phyloP scores from a whole-genome alignment of 768 basidiomycete species.

The Nevesoporus exiguus region DNA sequence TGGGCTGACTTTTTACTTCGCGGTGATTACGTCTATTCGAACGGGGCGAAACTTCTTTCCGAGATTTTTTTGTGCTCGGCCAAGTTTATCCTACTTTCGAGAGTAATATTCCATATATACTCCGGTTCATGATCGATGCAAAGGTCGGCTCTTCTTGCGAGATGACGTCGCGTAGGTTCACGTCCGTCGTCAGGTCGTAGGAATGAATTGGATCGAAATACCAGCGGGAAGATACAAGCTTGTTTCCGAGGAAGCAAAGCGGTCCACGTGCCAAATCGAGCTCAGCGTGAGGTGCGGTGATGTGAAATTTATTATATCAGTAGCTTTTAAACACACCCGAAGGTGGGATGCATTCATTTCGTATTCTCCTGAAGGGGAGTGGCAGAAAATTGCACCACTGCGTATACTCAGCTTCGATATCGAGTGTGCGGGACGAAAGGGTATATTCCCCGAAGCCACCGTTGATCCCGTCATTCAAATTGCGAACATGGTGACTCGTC shows the following conservation, averaged over 20 bases:
- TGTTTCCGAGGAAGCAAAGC: slow-evolving; percentile 51
- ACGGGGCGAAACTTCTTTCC: slow-evolving; percentile 65
- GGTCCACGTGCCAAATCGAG: slow-evolving; percentile 88
- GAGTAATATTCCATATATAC: slow-evolving; percentile 86
- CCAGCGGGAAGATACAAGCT: slow-evolving; percentile 78
- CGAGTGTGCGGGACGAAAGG: slow-evolving; percentile 96
- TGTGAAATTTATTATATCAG: neutral
- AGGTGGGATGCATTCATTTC: slow-evolving; percentile 88
- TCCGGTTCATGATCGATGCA: slow-evolving; percentile 98
- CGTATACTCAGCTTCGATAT: slow-evolving; percentile 98
- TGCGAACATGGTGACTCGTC: slow-evolving; percentile 97
- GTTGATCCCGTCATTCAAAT: slow-evolving; percentile 97
- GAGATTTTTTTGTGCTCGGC: slow-evolving; percentile 50
- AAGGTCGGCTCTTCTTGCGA: slow-evolving; percentile 48
- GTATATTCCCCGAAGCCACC: slow-evolving; percentile 91
- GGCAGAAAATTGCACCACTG: slow-evolving; percentile 90
- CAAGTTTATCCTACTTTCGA: slow-evolving; percentile 72
- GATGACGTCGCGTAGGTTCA: neutral
- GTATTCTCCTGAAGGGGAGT: slow-evolving; percentile 85
- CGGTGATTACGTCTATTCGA: slow-evolving; percentile 61
- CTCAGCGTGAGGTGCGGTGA: slow-evolving; percentile 62
- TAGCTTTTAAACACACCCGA: slow-evolving; percentile 4
- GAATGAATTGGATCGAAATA: slow-evolving; percentile 99
- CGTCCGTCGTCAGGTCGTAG: slow-evolving; percentile 62
- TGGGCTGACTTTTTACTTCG: slow-evolving; percentile 13